Conservation (phyloP, 805 yeast species). For the Isabelozyma pseudorhagii region DNA sequence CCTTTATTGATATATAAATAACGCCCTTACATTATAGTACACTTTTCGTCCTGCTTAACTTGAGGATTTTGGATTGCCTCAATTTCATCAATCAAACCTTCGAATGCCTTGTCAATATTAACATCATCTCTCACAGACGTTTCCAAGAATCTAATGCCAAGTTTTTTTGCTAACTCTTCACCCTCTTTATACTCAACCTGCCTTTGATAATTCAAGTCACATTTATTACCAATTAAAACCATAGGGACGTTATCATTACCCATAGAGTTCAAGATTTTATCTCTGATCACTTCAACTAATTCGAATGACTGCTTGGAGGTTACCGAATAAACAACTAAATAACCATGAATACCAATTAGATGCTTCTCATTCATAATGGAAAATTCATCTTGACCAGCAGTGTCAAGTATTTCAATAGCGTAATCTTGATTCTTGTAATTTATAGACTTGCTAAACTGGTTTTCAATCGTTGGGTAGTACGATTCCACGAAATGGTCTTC, state of each 20-base stretch:
- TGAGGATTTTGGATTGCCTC: slow-evolving; percentile 60
- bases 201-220: slow-evolving; percentile 59
- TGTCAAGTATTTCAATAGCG: slow-evolving; percentile 80
- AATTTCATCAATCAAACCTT: slow-evolving; percentile 53
- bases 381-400: slow-evolving; percentile 93
- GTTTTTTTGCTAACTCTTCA: slow-evolving; percentile 37
- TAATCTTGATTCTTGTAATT: slow-evolving; percentile 70
- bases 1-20: background rate
- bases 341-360: slow-evolving; percentile 80
- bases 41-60: slow-evolving; percentile 45
- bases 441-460: slow-evolving; percentile 71
- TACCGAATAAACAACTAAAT: slow-evolving; percentile 77
- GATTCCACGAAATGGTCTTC: slow-evolving; percentile 87
- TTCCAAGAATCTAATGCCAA: slow-evolving; percentile 46
- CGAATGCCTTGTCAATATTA: slow-evolving; percentile 52
- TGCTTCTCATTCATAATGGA: slow-evolving; percentile 76
- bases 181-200: slow-evolving; percentile 62
- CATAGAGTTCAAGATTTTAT: slow-evolving; percentile 71
- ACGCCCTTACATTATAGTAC: slow-evolving; percentile 40
- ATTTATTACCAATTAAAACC: slow-evolving; percentile 67
- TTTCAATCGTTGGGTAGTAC: slow-evolving; percentile 89
- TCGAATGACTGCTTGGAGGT: slow-evolving; percentile 77
- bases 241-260: slow-evolving; percentile 48
- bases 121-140: slow-evolving; percentile 47
- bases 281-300: slow-evolving; percentile 70